These are phyloP conservation scores for Aspergillus panamensis DNA, from an alignment of 495 filamentous ascomycete species.

Conservation along the genomic window DNA sequence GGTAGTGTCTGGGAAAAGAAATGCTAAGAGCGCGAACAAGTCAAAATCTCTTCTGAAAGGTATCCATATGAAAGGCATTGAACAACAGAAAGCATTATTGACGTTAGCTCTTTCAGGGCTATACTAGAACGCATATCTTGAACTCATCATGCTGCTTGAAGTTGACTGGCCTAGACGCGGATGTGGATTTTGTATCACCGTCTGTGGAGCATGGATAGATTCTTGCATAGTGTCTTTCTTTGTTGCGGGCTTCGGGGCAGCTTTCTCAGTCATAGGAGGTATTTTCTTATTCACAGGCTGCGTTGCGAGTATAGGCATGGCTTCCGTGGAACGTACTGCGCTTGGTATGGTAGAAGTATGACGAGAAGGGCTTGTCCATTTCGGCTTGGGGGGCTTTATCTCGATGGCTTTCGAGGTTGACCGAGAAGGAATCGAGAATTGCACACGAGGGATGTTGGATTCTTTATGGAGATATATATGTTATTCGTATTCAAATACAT, in stretches of 20 bases:
- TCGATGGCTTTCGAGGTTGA: no score
- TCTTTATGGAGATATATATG: background rate
- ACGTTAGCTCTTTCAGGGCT: background rate
- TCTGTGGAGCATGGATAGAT: slow-evolving; percentile 20
- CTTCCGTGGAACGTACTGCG: background rate
- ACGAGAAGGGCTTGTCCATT: background rate
- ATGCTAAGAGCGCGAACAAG: no score
- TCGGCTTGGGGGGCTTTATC: no score
- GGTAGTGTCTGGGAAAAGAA: no score
- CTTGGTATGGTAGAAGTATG: background rate
- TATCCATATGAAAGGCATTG: no score
- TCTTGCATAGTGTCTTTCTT: slow-evolving; percentile 9
- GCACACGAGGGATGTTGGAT: no score
- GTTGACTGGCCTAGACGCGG: background rate
- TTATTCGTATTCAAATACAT: background rate
- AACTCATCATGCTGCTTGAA: background rate
- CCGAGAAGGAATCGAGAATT: no score
- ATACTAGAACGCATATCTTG: background rate
- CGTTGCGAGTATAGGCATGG: background rate
- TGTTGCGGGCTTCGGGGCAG: background rate
- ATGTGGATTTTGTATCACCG: background rate
- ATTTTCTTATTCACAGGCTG: background rate
- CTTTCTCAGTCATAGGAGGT: background rate
- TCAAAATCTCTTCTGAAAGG: no score
- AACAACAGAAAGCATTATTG: background rate